Conservation (phyloP, 345 rosid genomes). For the Chamaenerion angustifolium region DNA sequence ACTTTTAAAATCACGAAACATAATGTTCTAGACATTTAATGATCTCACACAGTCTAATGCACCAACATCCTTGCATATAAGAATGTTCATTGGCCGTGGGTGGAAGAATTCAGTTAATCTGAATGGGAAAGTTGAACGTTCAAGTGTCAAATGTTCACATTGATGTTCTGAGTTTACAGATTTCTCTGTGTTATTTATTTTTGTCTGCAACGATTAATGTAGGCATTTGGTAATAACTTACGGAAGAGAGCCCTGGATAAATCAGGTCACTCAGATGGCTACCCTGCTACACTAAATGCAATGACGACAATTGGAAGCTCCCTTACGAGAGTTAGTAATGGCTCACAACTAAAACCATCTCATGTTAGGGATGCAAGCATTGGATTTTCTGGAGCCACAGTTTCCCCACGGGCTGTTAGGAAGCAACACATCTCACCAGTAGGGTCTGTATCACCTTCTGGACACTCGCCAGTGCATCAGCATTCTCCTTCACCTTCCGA, state of each 20-base stretch:
- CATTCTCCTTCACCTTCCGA: constrained; percentile 29
- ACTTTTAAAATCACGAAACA: no score
- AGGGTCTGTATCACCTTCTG: constrained; percentile 27
- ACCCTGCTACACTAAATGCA: constrained; percentile 28
- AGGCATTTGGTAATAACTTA: constrained; percentile 14
- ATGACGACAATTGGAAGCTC: constrained; percentile 23
- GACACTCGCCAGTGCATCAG: constrained; percentile 33
- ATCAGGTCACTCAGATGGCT: constrained; percentile 33
- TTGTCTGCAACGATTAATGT: no score
- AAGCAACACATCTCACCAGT: constrained; percentile 29
- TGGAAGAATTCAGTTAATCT: no score
- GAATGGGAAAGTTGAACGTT: no score
- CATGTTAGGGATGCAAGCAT: constrained; percentile 23
- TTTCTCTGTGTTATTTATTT: background rate
- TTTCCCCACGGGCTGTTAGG: constrained; percentile 28
- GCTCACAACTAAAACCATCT: constrained; percentile 25
- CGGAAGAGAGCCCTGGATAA: constrained; percentile 15
- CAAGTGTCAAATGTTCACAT: no score
- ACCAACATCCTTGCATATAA: no score
- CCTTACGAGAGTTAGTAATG: constrained; percentile 30
- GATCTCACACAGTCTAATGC: no score
- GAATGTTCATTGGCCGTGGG: no score
- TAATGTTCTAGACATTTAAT: no score
- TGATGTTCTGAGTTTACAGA: no score
- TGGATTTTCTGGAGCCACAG: constrained; percentile 16